Evolutionary conservation across 345 rosid genomes (phyloP).

Genomic region (Salix caprea): DNA sequence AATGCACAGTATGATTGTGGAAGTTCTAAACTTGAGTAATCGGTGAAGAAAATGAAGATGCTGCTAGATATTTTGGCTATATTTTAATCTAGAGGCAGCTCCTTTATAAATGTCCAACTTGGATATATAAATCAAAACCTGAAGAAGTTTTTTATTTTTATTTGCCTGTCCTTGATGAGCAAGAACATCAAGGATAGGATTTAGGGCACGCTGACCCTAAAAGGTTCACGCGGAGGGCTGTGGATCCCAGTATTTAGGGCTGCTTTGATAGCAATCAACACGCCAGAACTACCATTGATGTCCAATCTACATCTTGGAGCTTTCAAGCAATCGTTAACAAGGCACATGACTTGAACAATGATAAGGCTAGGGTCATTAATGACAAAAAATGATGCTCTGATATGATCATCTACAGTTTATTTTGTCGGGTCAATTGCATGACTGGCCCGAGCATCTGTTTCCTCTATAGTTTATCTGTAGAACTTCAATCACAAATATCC

Average conservation of each 20-base stretch:
- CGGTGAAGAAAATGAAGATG: background rate
- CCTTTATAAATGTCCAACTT: background rate
- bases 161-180: background rate
- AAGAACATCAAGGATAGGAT: background rate
- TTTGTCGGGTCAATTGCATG: constrained; percentile 7
- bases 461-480: constrained; percentile 14
- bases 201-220: background rate
- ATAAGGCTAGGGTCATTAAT: background rate
- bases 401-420: background rate
- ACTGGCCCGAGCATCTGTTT: background rate
- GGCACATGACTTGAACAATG: constrained; percentile 17
- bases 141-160: background rate
- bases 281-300: background rate
- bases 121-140: background rate
- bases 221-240: background rate
- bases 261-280: background rate
- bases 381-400: background rate
- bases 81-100: background rate
- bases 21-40: background rate
- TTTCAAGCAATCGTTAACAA: background rate
- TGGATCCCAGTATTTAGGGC: constrained; percentile 10
- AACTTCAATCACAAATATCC: background rate
- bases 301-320: constrained; percentile 4
- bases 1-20: background rate
- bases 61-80: background rate